Base-by-base conservation (phyloP, 2,329 filamentous ascomycete genomes). In the Fusarium humuli region DNA sequence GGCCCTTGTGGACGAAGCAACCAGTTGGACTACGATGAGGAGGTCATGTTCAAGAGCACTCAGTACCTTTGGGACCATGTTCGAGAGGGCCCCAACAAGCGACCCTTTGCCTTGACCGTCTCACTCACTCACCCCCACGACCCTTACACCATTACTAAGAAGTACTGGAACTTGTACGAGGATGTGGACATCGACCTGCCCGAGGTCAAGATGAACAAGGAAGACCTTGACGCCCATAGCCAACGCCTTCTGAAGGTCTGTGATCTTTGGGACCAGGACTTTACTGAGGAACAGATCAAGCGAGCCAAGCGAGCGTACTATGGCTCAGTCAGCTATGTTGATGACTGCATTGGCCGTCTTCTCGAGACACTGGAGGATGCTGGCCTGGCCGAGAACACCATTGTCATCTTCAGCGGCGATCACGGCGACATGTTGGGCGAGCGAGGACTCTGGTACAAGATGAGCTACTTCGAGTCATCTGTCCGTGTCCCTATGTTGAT, bases 401-500 rank as follows among this genome's bases (percentile, higher is more conserved):
- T 97, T 74, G 85, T 98, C 75, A 90, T 98, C 71, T 98, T 98
- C 82, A 94, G 92, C 62, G 94, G 94, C 46, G 94, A 98, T 78
- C 94, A 98, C 77, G 94, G 94, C 59, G 94, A 98, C 80, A 98
- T 98, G 94, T 88, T 98, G 10, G 94, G 94, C 63, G 94, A 98
- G 84, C 90, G 94, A 56, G 92, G 92, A 8, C 84, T 98, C 48
- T 98, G 94, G 94, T 94, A 97, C 85, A 98, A 98, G 86, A 98
- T 98, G 94, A 94, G 90, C 77, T 98, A 96, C 87, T 97, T 94
- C 76, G 94, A 98, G 85, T 91, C 91, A 42, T 97, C 94, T 14
- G 93, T 94, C 47, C 91, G 94, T 29, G 94, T 98, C 23, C 94
- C 94, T 2, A 90, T 98, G 78, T 85, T 98, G 70, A 87, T 97